phyloP scores from a whole-genome alignment of 2,329 filamentous ascomycete species.

The Fusarium virguliforme region DNA sequence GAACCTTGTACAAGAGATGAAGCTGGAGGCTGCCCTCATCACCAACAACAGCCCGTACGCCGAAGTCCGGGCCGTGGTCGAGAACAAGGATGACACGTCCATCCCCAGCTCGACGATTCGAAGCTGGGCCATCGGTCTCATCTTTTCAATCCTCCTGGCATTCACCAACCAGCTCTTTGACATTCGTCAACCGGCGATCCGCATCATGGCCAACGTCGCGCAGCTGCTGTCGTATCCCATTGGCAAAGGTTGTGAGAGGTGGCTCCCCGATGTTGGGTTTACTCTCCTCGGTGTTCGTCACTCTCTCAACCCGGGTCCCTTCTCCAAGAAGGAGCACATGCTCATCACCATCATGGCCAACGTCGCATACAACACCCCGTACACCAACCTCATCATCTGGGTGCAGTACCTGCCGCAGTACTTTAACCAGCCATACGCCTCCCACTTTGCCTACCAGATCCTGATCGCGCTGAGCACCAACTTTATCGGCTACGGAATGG shows the following conservation, averaged over 20 bases:
- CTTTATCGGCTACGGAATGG: constrained; percentile 71
- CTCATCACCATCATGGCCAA: constrained; percentile 75
- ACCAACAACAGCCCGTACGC: constrained; percentile 70
- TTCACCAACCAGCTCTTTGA: constrained; percentile 72
- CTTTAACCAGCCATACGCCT: constrained; percentile 67
- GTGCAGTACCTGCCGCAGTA: constrained; percentile 65
- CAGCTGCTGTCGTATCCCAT: constrained; percentile 71
- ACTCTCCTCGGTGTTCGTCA: constrained; percentile 64
- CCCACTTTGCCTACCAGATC: constrained; percentile 66
- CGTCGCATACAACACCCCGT: constrained; percentile 65
- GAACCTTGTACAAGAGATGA: constrained; percentile 65
- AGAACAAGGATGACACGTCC: constrained; percentile 67
- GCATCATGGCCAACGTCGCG: constrained; percentile 68
- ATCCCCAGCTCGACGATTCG: constrained; percentile 70
- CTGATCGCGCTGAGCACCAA: constrained; percentile 67
- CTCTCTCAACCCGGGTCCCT: constrained; percentile 69
- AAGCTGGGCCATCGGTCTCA: constrained; percentile 68
- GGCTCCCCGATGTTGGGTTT: constrained; percentile 67
- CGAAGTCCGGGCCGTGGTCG: constrained; percentile 69
- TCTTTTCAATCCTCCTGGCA: constrained; percentile 65
- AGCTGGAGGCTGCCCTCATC: constrained; percentile 67
- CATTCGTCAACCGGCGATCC: constrained; percentile 69
- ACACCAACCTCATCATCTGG: constrained; percentile 67
- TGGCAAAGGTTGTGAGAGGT: constrained; percentile 66
- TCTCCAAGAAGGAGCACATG: constrained; percentile 74